These are phyloP conservation scores for Colletotrichum tabaci DNA, from an alignment of 2,329 filamentous ascomycete genomes.

Conservation along the genomic window DNA sequence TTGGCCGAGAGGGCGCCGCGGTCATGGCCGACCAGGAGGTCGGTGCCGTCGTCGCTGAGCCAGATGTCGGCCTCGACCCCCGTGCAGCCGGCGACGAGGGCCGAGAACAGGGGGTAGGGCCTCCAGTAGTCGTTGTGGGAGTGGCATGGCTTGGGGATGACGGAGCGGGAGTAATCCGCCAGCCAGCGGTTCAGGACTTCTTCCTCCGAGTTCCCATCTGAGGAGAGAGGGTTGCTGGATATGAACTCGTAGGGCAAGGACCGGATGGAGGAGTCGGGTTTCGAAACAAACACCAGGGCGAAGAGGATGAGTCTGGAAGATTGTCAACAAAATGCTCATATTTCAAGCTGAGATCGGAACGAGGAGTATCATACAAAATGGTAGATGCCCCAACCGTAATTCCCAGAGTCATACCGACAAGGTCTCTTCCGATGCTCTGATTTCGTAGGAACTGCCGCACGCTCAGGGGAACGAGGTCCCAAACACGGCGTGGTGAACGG, in stretches of 20 bases:
- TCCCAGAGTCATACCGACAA: neutral
- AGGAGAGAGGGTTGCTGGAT: neutral
- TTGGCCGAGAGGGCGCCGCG: conserved; percentile 67
- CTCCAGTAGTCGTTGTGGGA: conserved; percentile 26
- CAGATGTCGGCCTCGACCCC: conserved; percentile 53
- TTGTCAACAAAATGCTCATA: too few species aligned
- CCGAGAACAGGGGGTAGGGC: neutral
- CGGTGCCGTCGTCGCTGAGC: conserved; percentile 61
- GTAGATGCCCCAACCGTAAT: neutral
- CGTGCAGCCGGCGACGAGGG: conserved; percentile 8
- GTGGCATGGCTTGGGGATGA: conserved; percentile 1
- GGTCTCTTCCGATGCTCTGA: neutral
- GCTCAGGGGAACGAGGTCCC: neutral
- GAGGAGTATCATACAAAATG: neutral
- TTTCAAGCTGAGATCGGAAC: too few species aligned
- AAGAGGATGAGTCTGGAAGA: neutral
- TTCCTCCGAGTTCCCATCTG: neutral
- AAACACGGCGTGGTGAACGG: too few species aligned
- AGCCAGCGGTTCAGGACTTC: neutral
- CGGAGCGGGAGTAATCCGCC: neutral
- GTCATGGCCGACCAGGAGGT: conserved; percentile 76
- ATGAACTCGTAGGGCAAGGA: neutral
- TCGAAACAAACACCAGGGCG: neutral
- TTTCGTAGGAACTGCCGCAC: neutral
- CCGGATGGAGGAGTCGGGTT: neutral